These are phyloP conservation scores for Tetrapisispora iriomotensis DNA, from an alignment of 805 yeast genomes.

Conservation along the genomic window DNA sequence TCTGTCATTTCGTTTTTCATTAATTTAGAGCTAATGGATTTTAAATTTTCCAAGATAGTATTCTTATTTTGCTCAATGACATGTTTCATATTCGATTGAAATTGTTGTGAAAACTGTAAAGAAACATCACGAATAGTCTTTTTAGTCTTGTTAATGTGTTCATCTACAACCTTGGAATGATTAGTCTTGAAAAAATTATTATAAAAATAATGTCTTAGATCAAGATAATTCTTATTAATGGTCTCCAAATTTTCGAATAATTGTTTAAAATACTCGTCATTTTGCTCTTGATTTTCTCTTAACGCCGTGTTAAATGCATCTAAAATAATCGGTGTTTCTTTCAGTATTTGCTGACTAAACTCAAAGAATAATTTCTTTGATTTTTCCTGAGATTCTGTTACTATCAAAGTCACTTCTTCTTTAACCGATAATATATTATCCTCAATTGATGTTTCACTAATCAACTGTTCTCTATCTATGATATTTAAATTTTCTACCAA, in stretches of 20 bases:
- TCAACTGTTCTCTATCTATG: slow-evolving; percentile 3
- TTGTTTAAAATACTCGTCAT: slow-evolving; percentile 11
- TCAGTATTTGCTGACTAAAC: slow-evolving; percentile 16
- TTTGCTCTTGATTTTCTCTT: slow-evolving; percentile 9
- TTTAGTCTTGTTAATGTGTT: slow-evolving; percentile 19
- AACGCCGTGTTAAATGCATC: slow-evolving; percentile 14
- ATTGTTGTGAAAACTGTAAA: slow-evolving; percentile 12
- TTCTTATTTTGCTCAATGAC: slow-evolving; percentile 19
- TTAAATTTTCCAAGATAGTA: slow-evolving; percentile 19
- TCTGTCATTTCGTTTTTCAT: slow-evolving; percentile 23
- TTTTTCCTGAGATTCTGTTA: slow-evolving; percentile 12
- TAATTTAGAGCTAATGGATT: slow-evolving; percentile 20
- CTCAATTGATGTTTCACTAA: slow-evolving; percentile 9
- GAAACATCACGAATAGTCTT: slow-evolving; percentile 18
- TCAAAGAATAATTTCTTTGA: slow-evolving; percentile 18
- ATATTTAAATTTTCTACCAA: slow-evolving; percentile 11
- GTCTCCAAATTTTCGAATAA: slow-evolving; percentile 22
- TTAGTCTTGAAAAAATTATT: slow-evolving; percentile 24
- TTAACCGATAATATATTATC: slow-evolving; percentile 13
- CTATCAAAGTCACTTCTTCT: slow-evolving; percentile 10
- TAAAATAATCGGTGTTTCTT: slow-evolving; percentile 18
- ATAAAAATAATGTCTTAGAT: slow-evolving; percentile 23
- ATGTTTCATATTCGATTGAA: slow-evolving; percentile 16
- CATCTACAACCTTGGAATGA: slow-evolving; percentile 18
- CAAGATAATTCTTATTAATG: slow-evolving; percentile 26